Percentiles rank a stretch among this genome's conserved stretches.
phyloP scores from a whole-genome alignment of 2,329 filamentous ascomycete species.

The Alternaria novae-zelandiae region DNA sequence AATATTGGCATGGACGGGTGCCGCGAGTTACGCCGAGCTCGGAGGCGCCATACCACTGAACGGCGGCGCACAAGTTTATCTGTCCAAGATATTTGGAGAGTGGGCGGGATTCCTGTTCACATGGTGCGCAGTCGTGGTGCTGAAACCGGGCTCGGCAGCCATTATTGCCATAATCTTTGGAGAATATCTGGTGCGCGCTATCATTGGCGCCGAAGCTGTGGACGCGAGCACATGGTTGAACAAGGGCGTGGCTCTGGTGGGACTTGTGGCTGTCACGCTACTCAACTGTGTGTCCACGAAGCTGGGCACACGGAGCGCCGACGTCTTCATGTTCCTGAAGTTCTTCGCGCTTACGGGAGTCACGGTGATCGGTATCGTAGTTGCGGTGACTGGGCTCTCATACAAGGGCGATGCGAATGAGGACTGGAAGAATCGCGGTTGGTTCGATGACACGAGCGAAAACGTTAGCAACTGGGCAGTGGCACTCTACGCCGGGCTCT shows the following conservation, averaged over 20 bases:
- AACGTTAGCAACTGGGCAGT: slow-evolving; percentile 89
- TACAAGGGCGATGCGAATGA: slow-evolving; percentile 75
- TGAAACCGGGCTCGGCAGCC: slow-evolving; percentile 91
- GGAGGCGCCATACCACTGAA: slow-evolving; percentile 96
- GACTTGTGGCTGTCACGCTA: slow-evolving; percentile 76
- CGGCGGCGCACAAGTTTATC: slow-evolving; percentile 90
- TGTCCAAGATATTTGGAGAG: slow-evolving; percentile 96
- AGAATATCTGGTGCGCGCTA: slow-evolving; percentile 90
- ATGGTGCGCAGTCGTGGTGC: slow-evolving; percentile 91
- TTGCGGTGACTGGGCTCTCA: slow-evolving; percentile 84
- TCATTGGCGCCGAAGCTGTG: slow-evolving; percentile 84
- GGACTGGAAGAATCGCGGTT: slow-evolving; percentile 86
- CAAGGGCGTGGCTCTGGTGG: slow-evolving; percentile 82
- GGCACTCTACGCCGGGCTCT: slow-evolving; percentile 91
- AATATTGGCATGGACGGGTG: slow-evolving; percentile 94
- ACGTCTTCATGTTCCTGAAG: slow-evolving; percentile 96
- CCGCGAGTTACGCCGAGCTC: slow-evolving; percentile 91
- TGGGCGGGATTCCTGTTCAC: slow-evolving; percentile 92
- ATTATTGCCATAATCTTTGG: slow-evolving; percentile 98
- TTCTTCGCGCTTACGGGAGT: slow-evolving; percentile 88
- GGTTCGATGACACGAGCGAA: slow-evolving; percentile 85
- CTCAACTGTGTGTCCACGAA: slow-evolving; percentile 92
- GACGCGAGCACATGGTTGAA: slow-evolving; percentile 85
- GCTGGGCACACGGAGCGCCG: slow-evolving; percentile 83
- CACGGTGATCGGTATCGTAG: slow-evolving; percentile 85